A percentile compares a stretch with the other conserved stretches of the same genome.
Evolutionary conservation across 768 basidiomycete genomes (phyloP).

Genomic region (Lentinus tigrinus): DNA sequence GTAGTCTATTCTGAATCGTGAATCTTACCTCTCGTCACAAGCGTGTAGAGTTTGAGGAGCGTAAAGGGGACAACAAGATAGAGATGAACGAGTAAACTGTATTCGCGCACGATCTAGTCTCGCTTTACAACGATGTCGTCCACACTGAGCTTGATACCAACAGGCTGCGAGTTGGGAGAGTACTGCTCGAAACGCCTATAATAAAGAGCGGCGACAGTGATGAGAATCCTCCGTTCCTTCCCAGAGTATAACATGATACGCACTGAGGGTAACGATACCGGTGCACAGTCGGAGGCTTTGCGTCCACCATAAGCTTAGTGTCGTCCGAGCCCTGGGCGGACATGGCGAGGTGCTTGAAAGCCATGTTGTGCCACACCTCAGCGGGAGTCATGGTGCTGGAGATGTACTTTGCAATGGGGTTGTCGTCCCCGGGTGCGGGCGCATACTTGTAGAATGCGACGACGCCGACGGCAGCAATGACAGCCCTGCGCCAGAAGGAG

Average conservation of each 20-base stretch:
- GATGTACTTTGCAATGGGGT: constrained; percentile 67
- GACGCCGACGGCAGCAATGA: constrained; percentile 48
- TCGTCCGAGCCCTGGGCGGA: constrained; percentile 44
- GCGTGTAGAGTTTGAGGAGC: not conserved
- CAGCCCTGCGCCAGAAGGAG: constrained; percentile 65
- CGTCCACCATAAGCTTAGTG: constrained; percentile 40
- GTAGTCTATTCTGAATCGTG: no score
- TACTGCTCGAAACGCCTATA: constrained; percentile 54
- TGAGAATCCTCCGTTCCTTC: not conserved
- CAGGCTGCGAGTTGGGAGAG: constrained; percentile 59
- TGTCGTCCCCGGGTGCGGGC: constrained; percentile 58
- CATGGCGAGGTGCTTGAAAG: constrained; percentile 55
- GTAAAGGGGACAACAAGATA: no score
- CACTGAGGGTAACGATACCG: constrained; percentile 76
- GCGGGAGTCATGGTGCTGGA: constrained; percentile 52
- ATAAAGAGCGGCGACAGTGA: not conserved
- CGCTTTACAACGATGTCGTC: constrained; percentile 36
- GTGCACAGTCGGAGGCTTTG: constrained; percentile 48
- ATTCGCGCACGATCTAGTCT: constrained; percentile 12
- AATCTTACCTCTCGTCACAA: no score
- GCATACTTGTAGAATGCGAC: constrained; percentile 68
- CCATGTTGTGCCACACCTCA: constrained; percentile 54
- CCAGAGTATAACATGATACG: constrained; percentile 35
- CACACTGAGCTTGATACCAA: constrained; percentile 46
- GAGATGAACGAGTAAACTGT: constrained; percentile 6